These are phyloP conservation scores for Amoebophrya sp. DNA, from an alignment of 169 alveolate species.

Conservation along the genomic window DNA sequence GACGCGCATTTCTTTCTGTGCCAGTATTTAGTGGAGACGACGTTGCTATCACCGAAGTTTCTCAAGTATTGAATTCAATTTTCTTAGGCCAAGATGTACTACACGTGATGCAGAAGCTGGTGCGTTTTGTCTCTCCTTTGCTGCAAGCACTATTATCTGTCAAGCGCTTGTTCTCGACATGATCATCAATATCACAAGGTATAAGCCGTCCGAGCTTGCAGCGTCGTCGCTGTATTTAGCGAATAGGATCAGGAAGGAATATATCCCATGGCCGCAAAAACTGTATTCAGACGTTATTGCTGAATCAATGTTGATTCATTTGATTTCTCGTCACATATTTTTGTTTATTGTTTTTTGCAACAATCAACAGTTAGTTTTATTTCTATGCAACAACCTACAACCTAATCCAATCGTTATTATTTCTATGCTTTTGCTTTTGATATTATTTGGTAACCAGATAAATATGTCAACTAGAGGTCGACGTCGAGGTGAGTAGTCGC, in stretches of 20 bases:
- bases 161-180: not conserved
- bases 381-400: no score
- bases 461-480: no score
- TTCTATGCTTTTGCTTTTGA: no score
- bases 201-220: not conserved
- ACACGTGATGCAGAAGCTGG: not conserved
- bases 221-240: not conserved
- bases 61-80: no score
- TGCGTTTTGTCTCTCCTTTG: not conserved
- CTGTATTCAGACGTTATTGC: not conserved
- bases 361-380: no score
- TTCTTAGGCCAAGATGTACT: no score
- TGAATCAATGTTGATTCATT: not conserved
- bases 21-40: constrained; percentile 24
- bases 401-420: no score
- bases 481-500: no score
- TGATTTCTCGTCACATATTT: no score
- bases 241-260: not conserved
- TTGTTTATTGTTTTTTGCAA: no score
- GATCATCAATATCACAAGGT: not conserved
- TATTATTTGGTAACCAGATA: no score
- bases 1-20: constrained; percentile 31
- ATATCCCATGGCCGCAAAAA: not conserved
- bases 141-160: not conserved
- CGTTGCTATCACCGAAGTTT: constrained; percentile 10